Evolutionary conservation across 1,284 basidiomycete genomes (phyloP), one percentile per base, ranked within the genome.

Genomic region (Meira miltonrushii): DNA sequence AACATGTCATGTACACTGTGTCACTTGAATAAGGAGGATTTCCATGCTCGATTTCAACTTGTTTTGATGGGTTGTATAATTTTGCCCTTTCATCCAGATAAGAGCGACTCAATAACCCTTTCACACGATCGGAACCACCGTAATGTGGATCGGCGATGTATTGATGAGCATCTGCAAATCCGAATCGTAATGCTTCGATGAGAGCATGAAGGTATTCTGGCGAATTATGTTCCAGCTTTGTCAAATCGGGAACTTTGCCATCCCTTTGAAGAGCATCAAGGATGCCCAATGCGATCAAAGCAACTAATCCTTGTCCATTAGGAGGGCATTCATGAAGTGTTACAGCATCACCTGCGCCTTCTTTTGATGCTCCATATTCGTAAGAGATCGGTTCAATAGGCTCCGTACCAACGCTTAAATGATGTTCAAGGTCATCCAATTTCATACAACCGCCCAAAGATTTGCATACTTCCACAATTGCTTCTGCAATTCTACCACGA

Each of bases 241-340:
- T 78, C 1, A 96, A 79, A 17, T 88, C 83, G 58, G 83, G 84
- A 33, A 87, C 83, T 58, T 85, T 84, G 1, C 87, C 87, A 71
- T 86, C 83, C 54, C 84, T 84, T 79, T 94, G 87, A 21, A 94
- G 83, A 33, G 84, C 85, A 71, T 97, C 93, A 47, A 98, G 81
- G 58, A 98, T 91, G 1, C 93, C 94, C 8, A 97, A 83, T 4
- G 92, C 91, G 49, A 97, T 81, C 10, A 97, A 83, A 0, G 93
- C 90, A 1, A 91, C 92, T n/a, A 97, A 84, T 79, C 89, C 93
- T 84, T 96, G 92, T 13, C 93, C 92, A 75, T 94, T 95, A 0
- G 92, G 92, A 6, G 92, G 92, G 71, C 91, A 94, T 86, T 91
- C 72, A 60, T 72, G 52, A 43, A 63, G 49, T 17, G 57, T 67